These are phyloP conservation scores for Cercospora canescens DNA, from an alignment of 2,329 filamentous ascomycete genomes.

Conservation along the genomic window DNA sequence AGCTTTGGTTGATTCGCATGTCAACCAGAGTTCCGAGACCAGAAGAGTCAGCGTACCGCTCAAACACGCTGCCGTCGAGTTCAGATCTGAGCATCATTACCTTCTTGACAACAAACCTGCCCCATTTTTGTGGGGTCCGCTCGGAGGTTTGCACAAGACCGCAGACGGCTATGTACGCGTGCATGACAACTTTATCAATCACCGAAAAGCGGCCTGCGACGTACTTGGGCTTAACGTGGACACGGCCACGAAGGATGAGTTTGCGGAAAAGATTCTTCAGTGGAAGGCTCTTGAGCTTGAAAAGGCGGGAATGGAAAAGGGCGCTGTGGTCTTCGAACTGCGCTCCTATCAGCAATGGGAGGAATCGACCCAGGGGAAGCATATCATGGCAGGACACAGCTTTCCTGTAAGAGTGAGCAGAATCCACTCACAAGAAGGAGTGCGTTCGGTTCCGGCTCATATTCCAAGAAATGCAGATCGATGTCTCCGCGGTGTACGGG, in stretches of 20 bases:
- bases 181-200: conserved; percentile 57
- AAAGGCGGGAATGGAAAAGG: conserved; percentile 41
- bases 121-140: conserved; percentile 41
- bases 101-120: conserved; percentile 42
- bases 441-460: conserved; percentile 20
- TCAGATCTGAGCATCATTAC: conserved; percentile 55
- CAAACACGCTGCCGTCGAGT: conserved; percentile 53
- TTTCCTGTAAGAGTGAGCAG: background rate
- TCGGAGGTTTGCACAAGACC: conserved; percentile 55
- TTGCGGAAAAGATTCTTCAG: conserved; percentile 39
- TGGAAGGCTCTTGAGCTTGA: conserved; percentile 55
- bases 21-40: conserved; percentile 23
- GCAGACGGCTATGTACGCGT: conserved; percentile 56
- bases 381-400: background rate
- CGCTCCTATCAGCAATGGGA: conserved; percentile 57
- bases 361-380: conserved; percentile 42
- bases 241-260: conserved; percentile 40
- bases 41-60: conserved; percentile 45
- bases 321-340: conserved; percentile 52
- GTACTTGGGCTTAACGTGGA: conserved; percentile 44
- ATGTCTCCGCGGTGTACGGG: conserved; percentile 41
- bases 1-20: conserved; percentile 43
- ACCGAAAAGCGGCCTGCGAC: conserved; percentile 45
- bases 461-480: conserved; percentile 25
- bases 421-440: background rate